Evolutionary conservation across 495 filamentous ascomycete species (phyloP), one percentile per base, ranked within the genome.

Genomic region (Trichoderma virens): DNA sequence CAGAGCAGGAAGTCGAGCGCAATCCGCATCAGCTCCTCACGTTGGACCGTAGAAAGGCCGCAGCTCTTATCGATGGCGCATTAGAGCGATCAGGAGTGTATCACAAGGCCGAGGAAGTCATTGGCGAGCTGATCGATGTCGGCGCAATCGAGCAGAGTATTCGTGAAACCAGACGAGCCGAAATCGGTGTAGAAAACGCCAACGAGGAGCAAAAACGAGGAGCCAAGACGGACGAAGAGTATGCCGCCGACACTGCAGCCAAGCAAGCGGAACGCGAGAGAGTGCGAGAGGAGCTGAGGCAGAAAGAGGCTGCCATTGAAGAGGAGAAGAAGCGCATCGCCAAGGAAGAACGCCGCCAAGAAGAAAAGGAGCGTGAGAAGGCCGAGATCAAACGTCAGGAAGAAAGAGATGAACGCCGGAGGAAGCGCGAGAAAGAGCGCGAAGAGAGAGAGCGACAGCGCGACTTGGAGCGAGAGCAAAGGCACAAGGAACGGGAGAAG

Each of bases 71-170:
- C 59, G 91, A 96, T 72, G 92, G 92, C 54, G 91, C 90, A 0
- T 87, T 91, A 32, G 91, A 95, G 67, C 86, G 92, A 54, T 87
- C 84, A 62, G 88, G 88, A 62, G 84, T 94, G 47, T 97, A 95
- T 75, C 87, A 90, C 65, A 84, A 80, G 60, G 89, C 88, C 5
- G 83, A 91, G 65, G 77, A 78, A 1, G 82, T 85, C 28, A 80
- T 97, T 34, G 83, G 91, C 68, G 72, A 74, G 25, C 80, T 93
- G 60, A 86, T 93, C 59, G 83, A 88, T 64, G 77, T 85, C 41
- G 80, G 87, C 64, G 80, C 82, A 25, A 88, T 93, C 39, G 81
- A 91, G 65, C 75, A 79, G 3, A 83, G 86, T 23, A 82, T 93
- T 59, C 82, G 91, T 38, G 84, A 88, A 11, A 80, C 92, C 18